These are phyloP conservation scores for Dactylis glomerata DNA, from an alignment of 176 grass and related monocot genomes.

Conservation along the genomic window DNA sequence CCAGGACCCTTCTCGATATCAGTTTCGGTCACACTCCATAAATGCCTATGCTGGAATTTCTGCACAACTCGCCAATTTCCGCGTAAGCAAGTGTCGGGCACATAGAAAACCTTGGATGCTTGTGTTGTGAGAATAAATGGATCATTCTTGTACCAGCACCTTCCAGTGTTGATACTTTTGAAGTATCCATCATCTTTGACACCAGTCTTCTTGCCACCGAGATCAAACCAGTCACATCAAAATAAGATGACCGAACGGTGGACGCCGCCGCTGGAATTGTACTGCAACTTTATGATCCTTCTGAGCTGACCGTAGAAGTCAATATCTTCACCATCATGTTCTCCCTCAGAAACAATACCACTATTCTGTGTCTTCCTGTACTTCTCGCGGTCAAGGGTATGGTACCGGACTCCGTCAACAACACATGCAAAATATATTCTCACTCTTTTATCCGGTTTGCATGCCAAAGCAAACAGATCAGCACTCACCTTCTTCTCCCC, in stretches of 20 bases:
- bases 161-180: neutral
- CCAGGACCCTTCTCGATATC: neutral
- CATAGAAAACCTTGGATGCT: neutral
- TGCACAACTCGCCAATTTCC: neutral
- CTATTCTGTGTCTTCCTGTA: neutral
- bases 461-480: neutral
- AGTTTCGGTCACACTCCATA: neutral
- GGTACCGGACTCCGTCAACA: neutral
- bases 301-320: neutral
- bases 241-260: neutral
- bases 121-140: neutral
- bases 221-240: neutral
- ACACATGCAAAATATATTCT: neutral
- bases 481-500: neutral
- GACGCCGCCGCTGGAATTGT: neutral
- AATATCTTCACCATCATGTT: neutral
- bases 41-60: neutral
- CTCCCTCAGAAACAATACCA: neutral
- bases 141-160: neutral
- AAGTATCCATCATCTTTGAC: neutral
- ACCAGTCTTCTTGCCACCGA: neutral
- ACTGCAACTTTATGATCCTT: neutral
- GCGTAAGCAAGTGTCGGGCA: neutral
- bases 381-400: neutral
- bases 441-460: neutral